Evolutionary conservation across 2,329 filamentous ascomycete species (phyloP).

Genomic region (Epichloe hybrida): DNA sequence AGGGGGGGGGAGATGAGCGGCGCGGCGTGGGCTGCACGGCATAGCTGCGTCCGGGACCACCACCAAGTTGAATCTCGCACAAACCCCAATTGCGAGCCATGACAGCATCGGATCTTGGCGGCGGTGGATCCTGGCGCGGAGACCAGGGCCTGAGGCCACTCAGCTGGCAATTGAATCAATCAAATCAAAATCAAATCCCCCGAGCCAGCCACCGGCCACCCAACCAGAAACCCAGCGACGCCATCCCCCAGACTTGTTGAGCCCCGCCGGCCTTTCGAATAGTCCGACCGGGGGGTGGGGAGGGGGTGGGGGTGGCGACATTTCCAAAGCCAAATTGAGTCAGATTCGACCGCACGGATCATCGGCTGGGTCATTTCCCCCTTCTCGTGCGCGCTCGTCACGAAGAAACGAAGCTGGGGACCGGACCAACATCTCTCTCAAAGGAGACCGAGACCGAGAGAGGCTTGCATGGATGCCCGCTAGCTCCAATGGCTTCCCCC

Average conservation of each 20-base stretch:
- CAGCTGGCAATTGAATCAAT: neutral
- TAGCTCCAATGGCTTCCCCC: slow-evolving; percentile 2
- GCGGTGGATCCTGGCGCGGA: neutral
- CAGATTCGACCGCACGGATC: neutral
- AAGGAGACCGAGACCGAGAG: neutral
- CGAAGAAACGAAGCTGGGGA: neutral
- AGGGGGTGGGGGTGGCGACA: neutral
- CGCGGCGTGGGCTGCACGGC: too few relatives aligned
- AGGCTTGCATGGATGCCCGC: slow-evolving; percentile 3
- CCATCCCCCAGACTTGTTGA: too few relatives aligned
- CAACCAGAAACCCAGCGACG: too few relatives aligned
- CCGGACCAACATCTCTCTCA: neutral
- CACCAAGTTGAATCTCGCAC: too few relatives aligned
- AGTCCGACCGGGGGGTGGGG: too few relatives aligned
- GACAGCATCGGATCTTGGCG: neutral
- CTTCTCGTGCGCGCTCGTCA: neutral
- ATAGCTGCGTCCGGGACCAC: too few relatives aligned
- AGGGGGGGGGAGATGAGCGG: too few relatives aligned
- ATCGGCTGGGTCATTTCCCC: neutral
- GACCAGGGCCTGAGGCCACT: slow-evolving; percentile 1
- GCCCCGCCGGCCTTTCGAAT: too few relatives aligned
- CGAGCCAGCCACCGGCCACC: too few relatives aligned
- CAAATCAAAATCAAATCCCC: too few relatives aligned
- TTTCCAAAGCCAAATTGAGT: neutral
- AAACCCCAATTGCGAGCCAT: neutral